Percentiles rank a stretch among this genome's conserved stretches.
phyloP scores from a whole-genome alignment of 1,139 yeast genomes.

The Taphrina deformans region DNA sequence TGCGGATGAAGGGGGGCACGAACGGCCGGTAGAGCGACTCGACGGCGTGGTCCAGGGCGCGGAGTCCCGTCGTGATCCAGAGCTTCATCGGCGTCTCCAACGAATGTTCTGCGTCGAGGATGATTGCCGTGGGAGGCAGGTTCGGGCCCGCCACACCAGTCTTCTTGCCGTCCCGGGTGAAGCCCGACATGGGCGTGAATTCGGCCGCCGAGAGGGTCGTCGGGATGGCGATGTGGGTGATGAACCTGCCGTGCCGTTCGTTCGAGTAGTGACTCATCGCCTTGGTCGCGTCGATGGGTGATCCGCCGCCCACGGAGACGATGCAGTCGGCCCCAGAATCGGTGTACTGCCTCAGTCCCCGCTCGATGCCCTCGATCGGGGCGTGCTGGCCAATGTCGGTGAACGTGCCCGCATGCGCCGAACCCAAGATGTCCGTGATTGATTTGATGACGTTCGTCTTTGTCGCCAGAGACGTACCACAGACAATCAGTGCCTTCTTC shows the following conservation, averaged over 20 bases:
- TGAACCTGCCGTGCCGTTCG: constrained; percentile 6
- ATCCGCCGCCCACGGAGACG: constrained; percentile 34
- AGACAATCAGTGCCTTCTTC: constrained; percentile 49
- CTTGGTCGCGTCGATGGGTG: constrained; percentile 33
- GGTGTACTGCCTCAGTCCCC: constrained; percentile 33
- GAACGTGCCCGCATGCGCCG: constrained; percentile 19
- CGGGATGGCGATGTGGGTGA: constrained; percentile 33
- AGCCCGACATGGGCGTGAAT: constrained; percentile 34
- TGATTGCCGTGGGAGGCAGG: constrained; percentile 31
- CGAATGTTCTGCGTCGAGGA: constrained; percentile 33
- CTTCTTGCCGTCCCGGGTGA: constrained; percentile 34
- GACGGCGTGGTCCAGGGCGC: constrained; percentile 35
- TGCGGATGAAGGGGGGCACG: constrained; percentile 29
- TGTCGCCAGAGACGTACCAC: constrained; percentile 40
- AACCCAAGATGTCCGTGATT: constrained; percentile 23
- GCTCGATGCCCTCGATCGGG: constrained; percentile 26
- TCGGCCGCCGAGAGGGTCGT: constrained; percentile 38
- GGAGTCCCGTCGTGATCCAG: constrained; percentile 33
- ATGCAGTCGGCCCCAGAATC: constrained; percentile 37
- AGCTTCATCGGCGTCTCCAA: constrained; percentile 33
- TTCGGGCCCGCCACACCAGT: constrained; percentile 11
- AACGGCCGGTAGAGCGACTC: constrained; percentile 32
- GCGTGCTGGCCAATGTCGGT: constrained; percentile 32
- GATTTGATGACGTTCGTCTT: constrained; percentile 24
- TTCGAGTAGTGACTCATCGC: constrained; percentile 21